These are phyloP conservation scores for Begonia masoniana DNA, from an alignment of 306 rosid genomes.

Conservation along the genomic window DNA sequence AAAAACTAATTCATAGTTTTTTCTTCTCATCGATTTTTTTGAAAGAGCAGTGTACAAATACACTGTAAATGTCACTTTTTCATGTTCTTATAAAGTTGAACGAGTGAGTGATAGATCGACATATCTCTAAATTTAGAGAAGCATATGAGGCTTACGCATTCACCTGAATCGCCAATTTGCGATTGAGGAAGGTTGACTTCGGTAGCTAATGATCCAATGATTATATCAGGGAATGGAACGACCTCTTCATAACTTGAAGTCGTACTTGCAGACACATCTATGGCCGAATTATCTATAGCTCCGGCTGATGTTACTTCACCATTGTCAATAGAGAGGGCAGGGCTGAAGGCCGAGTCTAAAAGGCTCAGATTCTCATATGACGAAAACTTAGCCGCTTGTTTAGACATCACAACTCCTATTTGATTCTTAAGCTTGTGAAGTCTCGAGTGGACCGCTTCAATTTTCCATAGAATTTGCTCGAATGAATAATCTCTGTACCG, in stretches of 20 bases:
- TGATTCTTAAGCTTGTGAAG: slow-evolving; percentile 61
- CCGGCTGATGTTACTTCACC: slow-evolving; percentile 47
- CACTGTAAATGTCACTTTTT: no score
- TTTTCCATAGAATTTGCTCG: slow-evolving; percentile 63
- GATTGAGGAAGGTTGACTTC: slow-evolving; percentile 23
- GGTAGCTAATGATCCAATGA: no score
- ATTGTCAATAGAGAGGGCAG: slow-evolving; percentile 46
- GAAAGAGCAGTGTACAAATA: no score
- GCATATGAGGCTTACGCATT: slow-evolving; percentile 46
- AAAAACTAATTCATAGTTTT: no score
- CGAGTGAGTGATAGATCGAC: no score
- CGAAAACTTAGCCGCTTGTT: slow-evolving; percentile 49
- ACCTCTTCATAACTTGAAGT: slow-evolving; percentile 71
- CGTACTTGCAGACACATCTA: slow-evolving; percentile 46
- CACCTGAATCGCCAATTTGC: slow-evolving; percentile 48
- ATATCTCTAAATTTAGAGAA: slow-evolving; percentile 10
- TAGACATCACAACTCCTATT: slow-evolving; percentile 35
- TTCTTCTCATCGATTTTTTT: no score
- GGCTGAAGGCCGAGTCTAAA: slow-evolving; percentile 66
- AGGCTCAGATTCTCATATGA: slow-evolving; percentile 64
- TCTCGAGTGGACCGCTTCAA: slow-evolving; percentile 48
- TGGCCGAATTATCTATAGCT: slow-evolving; percentile 34
- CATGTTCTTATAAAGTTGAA: no score
- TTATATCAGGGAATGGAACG: no score
- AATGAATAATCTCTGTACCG: slow-evolving; percentile 30